Conservation (phyloP, 192 early-diverging fungal species). For the Umbelopsis isabellina region DNA sequence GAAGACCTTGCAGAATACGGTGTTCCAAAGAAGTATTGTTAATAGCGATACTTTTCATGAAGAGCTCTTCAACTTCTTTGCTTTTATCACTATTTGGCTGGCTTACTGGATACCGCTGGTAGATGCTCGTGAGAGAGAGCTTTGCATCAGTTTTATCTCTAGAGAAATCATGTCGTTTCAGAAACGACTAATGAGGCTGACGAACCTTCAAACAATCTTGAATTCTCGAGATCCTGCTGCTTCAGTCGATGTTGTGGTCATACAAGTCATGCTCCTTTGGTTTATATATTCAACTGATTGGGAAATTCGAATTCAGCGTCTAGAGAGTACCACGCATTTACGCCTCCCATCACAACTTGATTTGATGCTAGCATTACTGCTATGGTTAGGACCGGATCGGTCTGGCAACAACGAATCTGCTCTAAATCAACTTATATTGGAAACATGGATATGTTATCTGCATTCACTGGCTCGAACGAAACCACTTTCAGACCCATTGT, state of each 20-base stretch:
- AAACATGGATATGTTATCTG: constrained; percentile 10
- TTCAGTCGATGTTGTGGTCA: background rate
- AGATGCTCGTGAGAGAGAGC: background rate
- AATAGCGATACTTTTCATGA: background rate
- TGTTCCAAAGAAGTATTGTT: background rate
- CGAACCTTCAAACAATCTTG: background rate
- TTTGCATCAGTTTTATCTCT: background rate
- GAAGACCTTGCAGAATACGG: background rate
- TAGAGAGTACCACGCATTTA: background rate
- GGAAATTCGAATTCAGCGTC: background rate
- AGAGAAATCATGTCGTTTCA: background rate
- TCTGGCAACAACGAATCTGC: background rate
- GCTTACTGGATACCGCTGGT: background rate
- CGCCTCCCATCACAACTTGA: background rate
- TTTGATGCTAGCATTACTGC: background rate
- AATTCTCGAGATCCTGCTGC: background rate
- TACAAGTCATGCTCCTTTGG: background rate
- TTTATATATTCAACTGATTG: constrained; percentile 3
- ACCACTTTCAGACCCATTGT: background rate
- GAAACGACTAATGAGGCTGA: background rate
- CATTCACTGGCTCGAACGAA: background rate
- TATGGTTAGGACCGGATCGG: constrained; percentile 8
- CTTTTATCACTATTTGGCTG: constrained; percentile 1
- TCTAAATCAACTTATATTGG: background rate
- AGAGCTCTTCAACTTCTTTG: background rate